A percentile compares a stretch with the other conserved stretches of the same genome.
Evolutionary conservation across 306 rosid genomes (phyloP).

Genomic region (Acacia melanoxylon): DNA sequence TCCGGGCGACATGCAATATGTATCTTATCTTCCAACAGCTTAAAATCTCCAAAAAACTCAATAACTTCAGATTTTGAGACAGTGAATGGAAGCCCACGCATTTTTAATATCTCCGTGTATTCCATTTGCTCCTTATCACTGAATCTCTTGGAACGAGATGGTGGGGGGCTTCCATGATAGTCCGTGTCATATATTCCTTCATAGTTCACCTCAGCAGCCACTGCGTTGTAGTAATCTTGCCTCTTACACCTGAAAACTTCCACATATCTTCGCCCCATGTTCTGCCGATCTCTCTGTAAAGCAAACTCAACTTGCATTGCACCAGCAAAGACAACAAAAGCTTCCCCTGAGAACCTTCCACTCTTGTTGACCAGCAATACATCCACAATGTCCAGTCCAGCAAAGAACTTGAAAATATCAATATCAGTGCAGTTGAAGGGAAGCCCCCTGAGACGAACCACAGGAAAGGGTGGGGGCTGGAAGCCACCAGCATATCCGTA

Average conservation of each 20-base stretch:
- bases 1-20: constrained; percentile 95
- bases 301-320: constrained; percentile 92
- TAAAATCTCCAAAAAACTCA: constrained; percentile 79
- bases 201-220: constrained; percentile 79
- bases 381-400: constrained; percentile 92
- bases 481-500: constrained; percentile 30
- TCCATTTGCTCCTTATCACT: constrained; percentile 93
- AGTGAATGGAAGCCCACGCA: constrained; percentile 92
- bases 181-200: constrained; percentile 90
- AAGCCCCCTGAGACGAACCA: constrained; percentile 97
- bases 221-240: constrained; percentile 92
- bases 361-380: constrained; percentile 94
- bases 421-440: constrained; percentile 93
- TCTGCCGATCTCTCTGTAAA: constrained; percentile 87
- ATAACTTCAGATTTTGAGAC: constrained; percentile 66
- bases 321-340: constrained; percentile 95
- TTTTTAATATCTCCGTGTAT: constrained; percentile 91
- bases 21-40: constrained; percentile 71
- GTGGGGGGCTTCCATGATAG: constrained; percentile 96
- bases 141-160: constrained; percentile 74
- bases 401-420: constrained; percentile 95
- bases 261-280: constrained; percentile 95
- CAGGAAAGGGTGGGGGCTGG: constrained; percentile 62
- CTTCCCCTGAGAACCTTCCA: constrained; percentile 96
- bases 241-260: constrained; percentile 96